Base-by-base conservation (phyloP, 202 grass and related monocot species). In the Hordeum pubiflorum region DNA sequence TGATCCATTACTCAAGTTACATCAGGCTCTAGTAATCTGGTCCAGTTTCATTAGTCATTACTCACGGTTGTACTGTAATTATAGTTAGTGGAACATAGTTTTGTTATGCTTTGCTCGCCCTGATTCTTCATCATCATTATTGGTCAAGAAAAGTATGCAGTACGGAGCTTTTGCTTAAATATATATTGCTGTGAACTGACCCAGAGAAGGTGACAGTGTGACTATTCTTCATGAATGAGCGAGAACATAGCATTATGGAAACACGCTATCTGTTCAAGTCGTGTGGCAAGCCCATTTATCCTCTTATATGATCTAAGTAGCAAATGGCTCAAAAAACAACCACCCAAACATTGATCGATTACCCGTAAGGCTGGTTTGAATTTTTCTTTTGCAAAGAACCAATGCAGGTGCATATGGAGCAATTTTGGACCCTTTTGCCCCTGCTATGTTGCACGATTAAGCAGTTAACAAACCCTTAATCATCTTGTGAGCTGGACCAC, bases 171-270 rank as follows among this genome's bases (percentile, higher is more conserved):
- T n/a, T 46, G 9, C 34, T 38, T 66, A 48, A 27, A 59, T 38
- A 37, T 59, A 75, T 12, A 44, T 26, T 52, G 15, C 10, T 74
- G 26, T 75, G 61, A 67, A 82, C 40, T 77, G 72, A 77, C 43
- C 64, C 18, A 27, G 62, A 54, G 31, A 68, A 60, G 56, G 71
- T 61, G 48, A 7, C 6, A 10, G 10, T 46, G 14, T 38, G 20
- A 55, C 46, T 50, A 50, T 50, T 50, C 46, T 50, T 40, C n/a
- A 74, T 79, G 32, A 43, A 10, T 31, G 31, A 48, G 39, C 0
- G 4, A 64, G 20, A 48, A 3, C 33, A 9, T 75, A 21, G 17
- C 34, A 9, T 32, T 80, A 8, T 65, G 24, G 11, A 46, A 74
- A 74, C 31, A 57, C 0, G 1, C 23, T 24, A 56, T 59, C 72